Conservation (phyloP, 306 rosid species). For the Rosa rugosa region DNA sequence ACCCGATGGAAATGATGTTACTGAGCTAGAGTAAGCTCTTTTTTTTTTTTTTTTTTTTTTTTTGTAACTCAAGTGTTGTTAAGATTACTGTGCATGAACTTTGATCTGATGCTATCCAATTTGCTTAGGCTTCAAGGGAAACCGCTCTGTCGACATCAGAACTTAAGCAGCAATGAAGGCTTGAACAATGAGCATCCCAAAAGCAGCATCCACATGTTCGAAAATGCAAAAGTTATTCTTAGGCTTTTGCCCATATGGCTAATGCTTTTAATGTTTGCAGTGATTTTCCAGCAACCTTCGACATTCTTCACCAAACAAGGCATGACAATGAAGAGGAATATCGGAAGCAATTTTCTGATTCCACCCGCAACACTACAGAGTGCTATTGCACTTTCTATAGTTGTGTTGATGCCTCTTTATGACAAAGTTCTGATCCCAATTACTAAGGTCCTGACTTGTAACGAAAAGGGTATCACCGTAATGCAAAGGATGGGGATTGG, state of each 20-base stretch:
- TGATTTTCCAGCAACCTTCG: conserved; percentile 81
- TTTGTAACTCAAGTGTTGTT: neutral
- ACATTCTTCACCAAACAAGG: conserved; percentile 98
- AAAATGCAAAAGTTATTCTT: conserved; percentile 52
- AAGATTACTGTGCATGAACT: conserved; percentile 1
- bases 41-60: neutral
- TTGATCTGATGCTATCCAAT: neutral
- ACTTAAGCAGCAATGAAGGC: conserved; percentile 35
- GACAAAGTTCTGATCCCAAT: conserved; percentile 71
- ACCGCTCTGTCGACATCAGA: conserved; percentile 57
- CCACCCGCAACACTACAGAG: conserved; percentile 98
- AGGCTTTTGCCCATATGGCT: conserved; percentile 86
- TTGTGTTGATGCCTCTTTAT: conserved; percentile 79
- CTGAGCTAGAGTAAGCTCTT: conserved; percentile 79
- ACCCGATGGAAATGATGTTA: conserved; percentile 41
- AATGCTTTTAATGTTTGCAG: conserved; percentile 91
- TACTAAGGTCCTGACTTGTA: conserved; percentile 47
- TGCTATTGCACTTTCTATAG: conserved; percentile 69
- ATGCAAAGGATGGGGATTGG: conserved; percentile 94
- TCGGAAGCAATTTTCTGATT: conserved; percentile 62
- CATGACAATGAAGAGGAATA: conserved; percentile 86
- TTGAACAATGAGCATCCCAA: conserved; percentile 28
- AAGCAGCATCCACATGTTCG: conserved; percentile 25
- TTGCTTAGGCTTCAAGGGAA: conserved; percentile 73
- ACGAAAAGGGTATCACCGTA: conserved; percentile 66